Conservation (phyloP, 139 green algal genomes). For the Coelastrella sp. region DNA sequence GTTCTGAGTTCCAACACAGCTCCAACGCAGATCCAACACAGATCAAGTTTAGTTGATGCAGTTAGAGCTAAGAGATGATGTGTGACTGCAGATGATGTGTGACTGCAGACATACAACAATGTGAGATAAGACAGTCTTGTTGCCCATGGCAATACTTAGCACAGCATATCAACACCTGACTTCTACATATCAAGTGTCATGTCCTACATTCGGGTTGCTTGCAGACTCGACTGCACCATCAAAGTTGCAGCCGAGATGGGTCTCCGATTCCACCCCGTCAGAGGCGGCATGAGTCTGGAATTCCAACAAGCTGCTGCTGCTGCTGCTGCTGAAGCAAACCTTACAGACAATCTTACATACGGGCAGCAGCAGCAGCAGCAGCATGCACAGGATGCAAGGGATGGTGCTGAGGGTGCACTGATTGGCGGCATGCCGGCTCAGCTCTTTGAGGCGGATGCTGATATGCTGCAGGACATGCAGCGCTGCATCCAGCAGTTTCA, state of each 20-base stretch:
- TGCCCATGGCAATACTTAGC: too few species aligned
- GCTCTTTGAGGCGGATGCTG: slow-evolving; percentile 69
- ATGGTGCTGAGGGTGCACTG: not conserved
- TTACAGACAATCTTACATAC: too few species aligned
- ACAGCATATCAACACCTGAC: not conserved
- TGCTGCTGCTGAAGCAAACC: too few species aligned
- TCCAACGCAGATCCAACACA: too few species aligned
- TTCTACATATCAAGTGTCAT: too few species aligned
- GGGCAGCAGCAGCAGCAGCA: not conserved
- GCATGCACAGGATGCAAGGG: not conserved
- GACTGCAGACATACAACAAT: too few species aligned
- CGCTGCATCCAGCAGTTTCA: slow-evolving; percentile 73
- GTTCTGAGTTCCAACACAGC: too few species aligned
- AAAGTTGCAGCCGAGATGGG: slow-evolving; percentile 67
- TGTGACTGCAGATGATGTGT: too few species aligned
- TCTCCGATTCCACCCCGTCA: slow-evolving; percentile 78
- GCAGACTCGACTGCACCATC: slow-evolving; percentile 54
- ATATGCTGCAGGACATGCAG: slow-evolving; percentile 71
- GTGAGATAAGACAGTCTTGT: too few species aligned
- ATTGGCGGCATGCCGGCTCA: slow-evolving; percentile 64
- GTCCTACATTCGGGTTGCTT: not conserved
- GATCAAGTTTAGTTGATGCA: too few species aligned
- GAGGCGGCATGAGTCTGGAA: slow-evolving; percentile 59
- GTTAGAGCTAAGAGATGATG: too few species aligned
- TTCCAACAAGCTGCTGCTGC: too few species aligned